These are phyloP conservation scores for Geotrichum phurueaensis DNA, from an alignment of 1,139 yeast genomes.

Conservation along the genomic window DNA sequence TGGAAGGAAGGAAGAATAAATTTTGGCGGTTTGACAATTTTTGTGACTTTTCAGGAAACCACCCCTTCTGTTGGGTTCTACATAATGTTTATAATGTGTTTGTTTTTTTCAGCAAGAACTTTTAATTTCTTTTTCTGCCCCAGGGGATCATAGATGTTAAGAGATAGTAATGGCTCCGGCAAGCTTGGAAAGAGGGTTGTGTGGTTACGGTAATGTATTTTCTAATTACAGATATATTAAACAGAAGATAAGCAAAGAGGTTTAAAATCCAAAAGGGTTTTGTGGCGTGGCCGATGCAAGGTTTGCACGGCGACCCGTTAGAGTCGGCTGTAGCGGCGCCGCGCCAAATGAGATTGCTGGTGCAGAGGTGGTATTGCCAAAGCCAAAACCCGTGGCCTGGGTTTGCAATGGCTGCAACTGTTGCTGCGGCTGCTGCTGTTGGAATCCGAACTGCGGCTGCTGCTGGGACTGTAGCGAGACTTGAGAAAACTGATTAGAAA, in stretches of 20 bases:
- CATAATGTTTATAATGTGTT: not conserved
- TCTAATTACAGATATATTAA: not conserved
- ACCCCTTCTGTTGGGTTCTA: not conserved
- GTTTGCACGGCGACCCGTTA: slow-evolving; percentile 74
- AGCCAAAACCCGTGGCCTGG: slow-evolving; percentile 23
- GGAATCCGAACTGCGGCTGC: not conserved
- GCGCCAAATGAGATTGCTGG: slow-evolving; percentile 35
- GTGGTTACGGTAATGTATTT: not conserved
- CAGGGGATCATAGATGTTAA: not conserved
- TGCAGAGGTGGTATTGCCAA: slow-evolving; percentile 13
- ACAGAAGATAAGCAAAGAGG: not conserved
- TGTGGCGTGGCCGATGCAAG: slow-evolving; percentile 81
- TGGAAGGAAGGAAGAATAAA: not conserved
- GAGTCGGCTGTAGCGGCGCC: slow-evolving; percentile 41
- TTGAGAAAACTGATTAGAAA: slow-evolving; percentile 4
- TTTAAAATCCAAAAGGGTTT: slow-evolving; percentile 86
- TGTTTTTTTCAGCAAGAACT: not conserved
- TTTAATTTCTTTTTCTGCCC: not conserved
- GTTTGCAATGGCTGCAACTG: slow-evolving; percentile 12
- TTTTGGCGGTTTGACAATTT: not conserved
- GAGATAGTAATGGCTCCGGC: not conserved
- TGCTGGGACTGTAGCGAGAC: not conserved
- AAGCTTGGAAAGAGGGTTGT: not conserved
- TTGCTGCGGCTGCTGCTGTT: slow-evolving; percentile 1
- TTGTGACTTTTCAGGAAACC: not conserved